These are phyloP conservation scores for Candida manassasensis DNA, from an alignment of 805 yeast species.

Conservation along the genomic window DNA sequence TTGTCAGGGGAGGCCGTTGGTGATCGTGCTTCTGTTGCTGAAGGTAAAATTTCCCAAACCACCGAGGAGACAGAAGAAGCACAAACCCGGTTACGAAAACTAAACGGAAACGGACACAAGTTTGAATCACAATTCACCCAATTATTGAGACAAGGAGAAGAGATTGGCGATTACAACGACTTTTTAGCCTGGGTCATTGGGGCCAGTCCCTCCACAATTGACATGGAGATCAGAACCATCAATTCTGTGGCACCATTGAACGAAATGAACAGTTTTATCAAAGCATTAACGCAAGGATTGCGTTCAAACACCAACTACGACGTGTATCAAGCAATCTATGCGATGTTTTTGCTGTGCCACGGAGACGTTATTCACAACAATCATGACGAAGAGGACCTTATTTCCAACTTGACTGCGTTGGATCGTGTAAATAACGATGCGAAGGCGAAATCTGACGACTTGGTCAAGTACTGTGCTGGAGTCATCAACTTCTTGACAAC, in stretches of 20 bases:
- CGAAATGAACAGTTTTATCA: conserved; percentile 63
- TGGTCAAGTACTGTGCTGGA: conserved; percentile 78
- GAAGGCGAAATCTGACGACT: conserved; percentile 53
- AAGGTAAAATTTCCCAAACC: conserved; percentile 16
- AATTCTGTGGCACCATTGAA: conserved; percentile 58
- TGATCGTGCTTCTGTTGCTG: conserved; percentile 56
- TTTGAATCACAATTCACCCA: conserved; percentile 76
- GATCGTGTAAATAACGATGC: conserved; percentile 34
- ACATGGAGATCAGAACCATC: conserved; percentile 82
- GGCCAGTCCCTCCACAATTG: conserved; percentile 74
- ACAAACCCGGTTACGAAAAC: conserved; percentile 28
- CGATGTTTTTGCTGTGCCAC: conserved; percentile 69
- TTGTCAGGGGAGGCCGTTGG: conserved; percentile 65
- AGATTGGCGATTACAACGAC: conserved; percentile 33
- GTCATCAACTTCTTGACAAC: conserved; percentile 58
- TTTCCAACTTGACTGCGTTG: conserved; percentile 48
- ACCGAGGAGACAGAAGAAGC: conserved; percentile 25
- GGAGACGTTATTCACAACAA: conserved; percentile 64
- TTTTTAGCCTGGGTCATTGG: conserved; percentile 53
- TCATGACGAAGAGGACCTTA: conserved; percentile 33
- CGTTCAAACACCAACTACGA: conserved; percentile 60
- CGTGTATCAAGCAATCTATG: conserved; percentile 73
- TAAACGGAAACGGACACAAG: conserved; percentile 30
- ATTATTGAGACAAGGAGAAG: conserved; percentile 51
- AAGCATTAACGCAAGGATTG: conserved; percentile 63